phyloP scores from a whole-genome alignment of 345 rosid genomes.

The Citrus australasica region DNA sequence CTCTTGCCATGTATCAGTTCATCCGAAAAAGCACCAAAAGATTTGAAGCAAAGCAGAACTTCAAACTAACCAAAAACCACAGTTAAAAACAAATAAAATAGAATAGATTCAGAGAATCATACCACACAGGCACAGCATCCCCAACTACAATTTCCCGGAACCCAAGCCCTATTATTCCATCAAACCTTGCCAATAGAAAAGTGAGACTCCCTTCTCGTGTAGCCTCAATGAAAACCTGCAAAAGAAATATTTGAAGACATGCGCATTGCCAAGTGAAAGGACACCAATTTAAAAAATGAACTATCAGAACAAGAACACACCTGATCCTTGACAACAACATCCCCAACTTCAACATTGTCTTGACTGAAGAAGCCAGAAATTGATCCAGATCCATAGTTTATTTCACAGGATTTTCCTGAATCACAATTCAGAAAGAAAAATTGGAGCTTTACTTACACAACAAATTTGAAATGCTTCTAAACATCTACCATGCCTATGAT shows the following conservation, averaged over 20 bases:
- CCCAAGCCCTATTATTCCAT: slow-evolving; percentile 83
- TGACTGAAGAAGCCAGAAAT: slow-evolving; percentile 74
- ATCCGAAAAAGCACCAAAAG: not conserved
- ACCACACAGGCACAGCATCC: slow-evolving; percentile 67
- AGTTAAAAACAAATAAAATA: not conserved
- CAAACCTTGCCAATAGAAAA: slow-evolving; percentile 59
- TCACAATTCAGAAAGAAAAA: slow-evolving; percentile 7
- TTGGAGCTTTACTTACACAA: not conserved
- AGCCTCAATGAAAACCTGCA: slow-evolving; percentile 71
- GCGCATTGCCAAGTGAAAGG: not conserved
- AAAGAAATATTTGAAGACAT: not conserved
- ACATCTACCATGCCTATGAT: not conserved
- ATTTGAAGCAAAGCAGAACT: not conserved
- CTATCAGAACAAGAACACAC: slow-evolving; percentile 23
- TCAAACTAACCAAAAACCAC: no score
- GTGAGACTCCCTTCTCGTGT: slow-evolving; percentile 58
- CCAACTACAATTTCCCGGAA: slow-evolving; percentile 73
- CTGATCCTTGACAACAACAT: slow-evolving; percentile 61
- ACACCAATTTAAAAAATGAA: not conserved
- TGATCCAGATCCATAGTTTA: slow-evolving; percentile 69
- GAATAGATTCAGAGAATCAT: slow-evolving; percentile 7
- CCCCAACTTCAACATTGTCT: slow-evolving; percentile 68
- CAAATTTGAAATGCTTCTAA: not conserved
- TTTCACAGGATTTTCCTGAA: slow-evolving; percentile 54
- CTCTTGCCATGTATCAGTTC: not conserved